Conservation (phyloP, 176 grass and related monocot genomes). For the Luzula sylvatica region DNA sequence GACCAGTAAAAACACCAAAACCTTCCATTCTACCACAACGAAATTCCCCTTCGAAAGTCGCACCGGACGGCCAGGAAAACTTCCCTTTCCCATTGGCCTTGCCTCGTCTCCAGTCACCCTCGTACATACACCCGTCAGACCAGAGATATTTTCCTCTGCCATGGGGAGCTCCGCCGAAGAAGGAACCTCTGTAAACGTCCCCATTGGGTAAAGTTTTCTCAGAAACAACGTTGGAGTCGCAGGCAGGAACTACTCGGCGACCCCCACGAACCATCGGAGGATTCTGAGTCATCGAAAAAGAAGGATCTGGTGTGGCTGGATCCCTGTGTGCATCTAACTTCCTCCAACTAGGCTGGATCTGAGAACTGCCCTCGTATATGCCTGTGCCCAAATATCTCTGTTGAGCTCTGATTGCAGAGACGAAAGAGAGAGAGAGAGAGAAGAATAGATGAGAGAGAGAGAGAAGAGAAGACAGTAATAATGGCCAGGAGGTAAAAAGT, state of each 20-base stretch:
- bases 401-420: constrained; percentile 18
- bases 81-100: constrained; percentile 78
- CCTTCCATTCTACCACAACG: constrained; percentile 79
- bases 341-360: too few species aligned
- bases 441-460: constrained; percentile 12
- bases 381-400: neutral
- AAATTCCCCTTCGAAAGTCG: constrained; percentile 89
- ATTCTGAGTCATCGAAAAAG: neutral
- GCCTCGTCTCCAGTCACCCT: constrained; percentile 70
- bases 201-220: constrained; percentile 82
- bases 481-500: neutral
- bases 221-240: constrained; percentile 18
- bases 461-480: too few species aligned
- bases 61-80: constrained; percentile 87
- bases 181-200: constrained; percentile 55
- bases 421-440: constrained; percentile 2
- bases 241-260: neutral
- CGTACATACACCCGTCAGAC: constrained; percentile 86
- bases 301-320: constrained; percentile 7
- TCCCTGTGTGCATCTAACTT: neutral
- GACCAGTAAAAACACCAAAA: constrained; percentile 52
- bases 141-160: constrained; percentile 85
- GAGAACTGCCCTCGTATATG: neutral
- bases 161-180: constrained; percentile 47
- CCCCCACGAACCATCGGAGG: neutral